Evolutionary conservation across 768 basidiomycete genomes (phyloP).

Genomic region (Neoboletus magnificus): DNA sequence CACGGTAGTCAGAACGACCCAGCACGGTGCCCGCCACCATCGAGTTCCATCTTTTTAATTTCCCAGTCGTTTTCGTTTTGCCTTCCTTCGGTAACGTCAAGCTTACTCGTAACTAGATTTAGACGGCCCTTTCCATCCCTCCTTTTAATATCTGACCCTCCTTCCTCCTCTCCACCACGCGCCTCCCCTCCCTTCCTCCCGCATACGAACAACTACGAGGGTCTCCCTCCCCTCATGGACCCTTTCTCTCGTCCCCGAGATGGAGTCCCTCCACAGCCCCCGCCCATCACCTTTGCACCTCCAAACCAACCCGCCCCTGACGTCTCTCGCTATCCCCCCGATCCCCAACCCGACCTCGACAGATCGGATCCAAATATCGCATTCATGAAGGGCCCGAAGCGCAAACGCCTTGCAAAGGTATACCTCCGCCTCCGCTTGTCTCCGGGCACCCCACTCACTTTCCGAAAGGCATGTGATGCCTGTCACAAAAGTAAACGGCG

Average conservation of each 20-base stretch:
- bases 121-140: slow-evolving; percentile 27
- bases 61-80: slow-evolving; percentile 17
- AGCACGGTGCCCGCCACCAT: not conserved
- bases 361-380: slow-evolving; percentile 35
- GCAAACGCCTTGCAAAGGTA: slow-evolving; percentile 53
- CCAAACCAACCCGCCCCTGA: slow-evolving; percentile 22
- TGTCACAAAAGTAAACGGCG: slow-evolving; percentile 85
- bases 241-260: slow-evolving; percentile 29
- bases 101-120: slow-evolving; percentile 23
- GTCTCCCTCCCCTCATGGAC: slow-evolving; percentile 33
- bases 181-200: slow-evolving; percentile 1
- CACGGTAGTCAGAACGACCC: not conserved
- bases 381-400: slow-evolving; percentile 52
- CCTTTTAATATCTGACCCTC: slow-evolving; percentile 25
- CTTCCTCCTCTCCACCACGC: slow-evolving; percentile 2
- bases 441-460: slow-evolving; percentile 6
- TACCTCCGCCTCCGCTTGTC: slow-evolving; percentile 4
- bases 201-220: not conserved
- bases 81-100: slow-evolving; percentile 26
- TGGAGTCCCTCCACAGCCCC: slow-evolving; percentile 7
- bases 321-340: slow-evolving; percentile 17
- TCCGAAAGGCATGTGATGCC: slow-evolving; percentile 65
- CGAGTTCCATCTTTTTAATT: slow-evolving; percentile 11
- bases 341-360: slow-evolving; percentile 21
- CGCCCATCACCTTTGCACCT: slow-evolving; percentile 24